Conservation (phyloP, 495 filamentous ascomycete genomes). For the Penicillium verhagenii region DNA sequence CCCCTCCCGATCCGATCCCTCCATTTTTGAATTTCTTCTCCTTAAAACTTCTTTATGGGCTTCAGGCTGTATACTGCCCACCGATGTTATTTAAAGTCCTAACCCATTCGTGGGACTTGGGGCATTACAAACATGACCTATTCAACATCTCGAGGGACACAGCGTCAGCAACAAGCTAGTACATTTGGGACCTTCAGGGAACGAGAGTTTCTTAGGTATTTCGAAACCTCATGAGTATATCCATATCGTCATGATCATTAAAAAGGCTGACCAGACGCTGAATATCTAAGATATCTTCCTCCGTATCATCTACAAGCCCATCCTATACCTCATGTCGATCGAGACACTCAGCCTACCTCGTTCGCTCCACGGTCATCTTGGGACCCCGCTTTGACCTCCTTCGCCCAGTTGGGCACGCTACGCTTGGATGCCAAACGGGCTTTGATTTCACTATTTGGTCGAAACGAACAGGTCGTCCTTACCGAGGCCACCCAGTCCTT, state of each 20-base stretch:
- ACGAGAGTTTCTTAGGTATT: constrained; percentile 29
- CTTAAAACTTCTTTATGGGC: not conserved
- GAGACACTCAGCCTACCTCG: constrained; percentile 1
- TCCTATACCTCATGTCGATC: constrained; percentile 8
- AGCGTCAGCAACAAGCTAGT: not conserved
- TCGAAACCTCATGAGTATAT: not conserved
- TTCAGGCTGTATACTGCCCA: not conserved
- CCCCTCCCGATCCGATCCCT: not conserved
- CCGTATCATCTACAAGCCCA: constrained; percentile 14
- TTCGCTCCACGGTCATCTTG: constrained; percentile 23
- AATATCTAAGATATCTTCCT: constrained; percentile 24
- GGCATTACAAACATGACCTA: constrained; percentile 1
- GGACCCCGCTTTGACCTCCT: constrained; percentile 58
- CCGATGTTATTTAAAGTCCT: not conserved
- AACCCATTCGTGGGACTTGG: not conserved
- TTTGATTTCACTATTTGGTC: constrained; percentile 58
- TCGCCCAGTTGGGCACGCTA: constrained; percentile 59
- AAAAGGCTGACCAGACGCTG: constrained; percentile 2
- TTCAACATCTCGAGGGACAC: not conserved
- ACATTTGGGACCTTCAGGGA: constrained; percentile 13
- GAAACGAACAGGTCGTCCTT: constrained; percentile 53
- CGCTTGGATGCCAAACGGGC: constrained; percentile 50
- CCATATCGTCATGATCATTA: not conserved
- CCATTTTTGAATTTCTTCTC: not conserved
- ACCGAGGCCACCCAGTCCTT: constrained; percentile 59